Evolutionary conservation across 306 rosid species (phyloP).

Genomic region (Cicer yamashitae): DNA sequence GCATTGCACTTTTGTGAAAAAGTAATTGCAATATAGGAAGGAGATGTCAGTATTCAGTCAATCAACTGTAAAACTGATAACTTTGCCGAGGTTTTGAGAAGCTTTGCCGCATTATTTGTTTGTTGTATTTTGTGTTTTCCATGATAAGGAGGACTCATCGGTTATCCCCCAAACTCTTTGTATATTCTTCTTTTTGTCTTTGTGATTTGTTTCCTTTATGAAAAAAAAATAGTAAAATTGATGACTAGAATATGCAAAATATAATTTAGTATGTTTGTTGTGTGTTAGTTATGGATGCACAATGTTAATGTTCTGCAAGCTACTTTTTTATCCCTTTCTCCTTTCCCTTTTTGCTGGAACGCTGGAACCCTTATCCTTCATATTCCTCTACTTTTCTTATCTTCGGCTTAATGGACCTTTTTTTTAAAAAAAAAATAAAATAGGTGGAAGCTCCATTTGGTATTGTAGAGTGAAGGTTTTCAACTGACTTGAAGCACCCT

Average conservation of each 20-base stretch:
- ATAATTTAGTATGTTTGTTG: constrained; percentile 3
- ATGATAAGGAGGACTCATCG: not conserved
- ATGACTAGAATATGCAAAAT: constrained; percentile 6
- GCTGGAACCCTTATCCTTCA: constrained; percentile 14
- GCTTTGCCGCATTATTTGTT: constrained; percentile 22
- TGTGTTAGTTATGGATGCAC: constrained; percentile 8
- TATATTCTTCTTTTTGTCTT: constrained; percentile 19
- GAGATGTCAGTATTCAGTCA: constrained; percentile 8
- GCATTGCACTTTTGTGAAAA: constrained; percentile 15
- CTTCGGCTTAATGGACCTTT: not conserved
- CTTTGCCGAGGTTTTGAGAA: constrained; percentile 11
- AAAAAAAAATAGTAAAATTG: not conserved
- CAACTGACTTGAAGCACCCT: not conserved
- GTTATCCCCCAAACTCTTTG: constrained; percentile 2
- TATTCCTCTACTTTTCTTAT: not conserved
- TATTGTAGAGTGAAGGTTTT: constrained; percentile 2
- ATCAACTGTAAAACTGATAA: not conserved
- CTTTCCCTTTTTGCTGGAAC: not conserved
- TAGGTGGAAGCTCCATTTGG: not conserved
- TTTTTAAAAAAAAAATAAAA: not conserved
- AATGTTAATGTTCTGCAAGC: not conserved
- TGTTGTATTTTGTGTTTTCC: constrained; percentile 11
- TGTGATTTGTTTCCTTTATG: not conserved
- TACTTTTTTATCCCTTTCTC: not conserved
- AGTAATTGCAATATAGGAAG: constrained; percentile 18